Evolutionary conservation across 2,329 filamentous ascomycete genomes (phyloP).

Genomic region (Hymenoscyphus fructigenus): DNA sequence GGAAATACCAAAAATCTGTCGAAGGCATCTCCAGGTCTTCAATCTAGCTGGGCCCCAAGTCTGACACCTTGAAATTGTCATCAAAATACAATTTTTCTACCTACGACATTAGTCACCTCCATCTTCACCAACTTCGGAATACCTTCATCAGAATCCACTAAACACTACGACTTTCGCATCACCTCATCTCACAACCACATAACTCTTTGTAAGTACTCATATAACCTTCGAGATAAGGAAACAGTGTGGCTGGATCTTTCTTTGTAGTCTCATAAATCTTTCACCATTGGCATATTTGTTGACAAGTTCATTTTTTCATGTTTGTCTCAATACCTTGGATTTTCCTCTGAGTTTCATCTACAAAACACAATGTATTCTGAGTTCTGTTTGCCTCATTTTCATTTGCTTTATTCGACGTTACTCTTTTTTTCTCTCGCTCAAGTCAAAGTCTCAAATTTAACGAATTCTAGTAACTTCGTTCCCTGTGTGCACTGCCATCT

Average conservation of each 20-base stretch:
- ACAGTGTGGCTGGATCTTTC: not conserved
- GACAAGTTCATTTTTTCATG: not conserved
- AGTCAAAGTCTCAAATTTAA: not conserved
- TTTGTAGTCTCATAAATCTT: not conserved
- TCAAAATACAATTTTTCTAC: too few relatives aligned
- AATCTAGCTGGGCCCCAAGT: not conserved
- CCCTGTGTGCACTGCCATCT: not conserved
- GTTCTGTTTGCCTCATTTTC: too few relatives aligned
- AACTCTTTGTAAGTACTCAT: not conserved
- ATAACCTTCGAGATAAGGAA: not conserved
- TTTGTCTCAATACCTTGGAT: not conserved
- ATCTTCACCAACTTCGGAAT: not conserved
- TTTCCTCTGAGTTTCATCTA: too few relatives aligned
- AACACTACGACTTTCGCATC: not conserved
- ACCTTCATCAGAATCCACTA: not conserved
- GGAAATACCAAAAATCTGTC: not conserved
- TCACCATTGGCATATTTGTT: not conserved
- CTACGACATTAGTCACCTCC: not conserved
- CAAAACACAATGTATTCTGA: too few relatives aligned
- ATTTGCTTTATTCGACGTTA: not conserved
- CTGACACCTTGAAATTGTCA: too few relatives aligned
- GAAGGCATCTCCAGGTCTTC: not conserved
- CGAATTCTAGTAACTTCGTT: not conserved
- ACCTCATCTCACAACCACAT: not conserved
- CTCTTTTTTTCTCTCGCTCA: not conserved